Evolutionary conservation across 805 yeast genomes (phyloP), one percentile per base, ranked within the genome.

Genomic region (Sugiyamaella marilandica): DNA sequence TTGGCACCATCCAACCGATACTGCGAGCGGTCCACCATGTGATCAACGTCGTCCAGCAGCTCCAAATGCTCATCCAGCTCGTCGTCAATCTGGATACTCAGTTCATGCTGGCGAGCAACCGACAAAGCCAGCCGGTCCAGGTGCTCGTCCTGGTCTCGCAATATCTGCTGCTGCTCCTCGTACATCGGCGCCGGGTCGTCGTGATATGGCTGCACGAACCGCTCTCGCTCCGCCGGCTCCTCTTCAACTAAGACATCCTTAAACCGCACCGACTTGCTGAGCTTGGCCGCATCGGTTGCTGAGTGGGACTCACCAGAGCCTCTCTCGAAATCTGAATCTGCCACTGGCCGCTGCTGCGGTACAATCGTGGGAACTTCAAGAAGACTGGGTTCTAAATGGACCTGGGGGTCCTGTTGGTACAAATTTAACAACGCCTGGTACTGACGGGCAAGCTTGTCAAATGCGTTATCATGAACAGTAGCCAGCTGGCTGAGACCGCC

Each of bases 131-230:
- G 65, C 13, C 62, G 50, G 39, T 67, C 72, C 14, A 73, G 62
- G 14, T 71, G 65, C 32, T 61, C 62, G 54, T 73, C 76, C 54
- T 73, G 76, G 35, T 69, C 67, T n/a, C 58, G 61, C 62, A 70
- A 58, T 21, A 60, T 51, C 46, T 64, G 63, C 47, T 64, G 67
- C 41, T 61, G 62, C 55, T 66, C 67, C 49, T 49, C 56, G 49
- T 60, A 54, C 49, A 63, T 32, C 21, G 52, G 55, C 2, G 55
- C 62, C 9, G 64, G 65, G 43, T 64, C 63, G 43, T 64, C 67
- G 19, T 58, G 48, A 34, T 64, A 64, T 11, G 67, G 67, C 44
- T 58, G 55, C 13, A 61, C 21, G 24, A 58, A 59, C 53, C 35
- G 41, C 31, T 51, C 62, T 49, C 31, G 50, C 32, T 37, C 36